phyloP scores from a whole-genome alignment of 352 stramenopile genomes.

The Phytophthora colocasiae region DNA sequence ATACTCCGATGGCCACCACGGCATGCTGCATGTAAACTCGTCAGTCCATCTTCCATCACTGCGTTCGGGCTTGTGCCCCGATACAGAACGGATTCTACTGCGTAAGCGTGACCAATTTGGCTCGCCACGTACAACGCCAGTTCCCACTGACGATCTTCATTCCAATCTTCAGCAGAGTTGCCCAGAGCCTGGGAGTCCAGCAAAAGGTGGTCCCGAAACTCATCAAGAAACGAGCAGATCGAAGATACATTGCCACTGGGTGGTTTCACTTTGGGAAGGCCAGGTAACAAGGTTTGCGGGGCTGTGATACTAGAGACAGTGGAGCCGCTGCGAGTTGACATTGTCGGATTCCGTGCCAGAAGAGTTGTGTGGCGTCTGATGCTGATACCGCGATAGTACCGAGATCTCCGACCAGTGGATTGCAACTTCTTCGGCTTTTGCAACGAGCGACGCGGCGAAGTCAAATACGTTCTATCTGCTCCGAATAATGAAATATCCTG shows the following conservation, averaged over 20 bases:
- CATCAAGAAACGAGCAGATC: constrained; percentile 49
- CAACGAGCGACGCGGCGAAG: background rate
- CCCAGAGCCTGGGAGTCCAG: constrained; percentile 38
- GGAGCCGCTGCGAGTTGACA: constrained; percentile 7
- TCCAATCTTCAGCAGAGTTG: constrained; percentile 25
- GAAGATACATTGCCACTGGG: constrained; percentile 40
- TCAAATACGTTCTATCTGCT: background rate
- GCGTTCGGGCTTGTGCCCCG: constrained; percentile 53
- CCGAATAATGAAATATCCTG: constrained; percentile 2
- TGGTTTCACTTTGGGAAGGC: constrained; percentile 51
- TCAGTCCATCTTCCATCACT: constrained; percentile 42
- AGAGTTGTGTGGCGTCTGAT: constrained; percentile 30
- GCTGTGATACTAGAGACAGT: constrained; percentile 13
- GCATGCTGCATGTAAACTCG: constrained; percentile 58
- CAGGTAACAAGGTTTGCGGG: constrained; percentile 32
- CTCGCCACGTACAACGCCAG: constrained; percentile 58
- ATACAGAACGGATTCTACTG: constrained; percentile 54
- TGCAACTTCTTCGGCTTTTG: constrained; percentile 11
- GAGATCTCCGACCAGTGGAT: constrained; percentile 13
- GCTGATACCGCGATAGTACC: constrained; percentile 25
- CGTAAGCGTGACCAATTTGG: constrained; percentile 53
- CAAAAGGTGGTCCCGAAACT: constrained; percentile 58
- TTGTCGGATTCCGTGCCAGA: constrained; percentile 29
- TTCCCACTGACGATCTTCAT: constrained; percentile 55
- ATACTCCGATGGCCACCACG: constrained; percentile 55